Evolutionary conservation across 2,329 filamentous ascomycete species (phyloP), one percentile per base, ranked within the genome.

Genomic region (Neocatenulostroma microsporum): DNA sequence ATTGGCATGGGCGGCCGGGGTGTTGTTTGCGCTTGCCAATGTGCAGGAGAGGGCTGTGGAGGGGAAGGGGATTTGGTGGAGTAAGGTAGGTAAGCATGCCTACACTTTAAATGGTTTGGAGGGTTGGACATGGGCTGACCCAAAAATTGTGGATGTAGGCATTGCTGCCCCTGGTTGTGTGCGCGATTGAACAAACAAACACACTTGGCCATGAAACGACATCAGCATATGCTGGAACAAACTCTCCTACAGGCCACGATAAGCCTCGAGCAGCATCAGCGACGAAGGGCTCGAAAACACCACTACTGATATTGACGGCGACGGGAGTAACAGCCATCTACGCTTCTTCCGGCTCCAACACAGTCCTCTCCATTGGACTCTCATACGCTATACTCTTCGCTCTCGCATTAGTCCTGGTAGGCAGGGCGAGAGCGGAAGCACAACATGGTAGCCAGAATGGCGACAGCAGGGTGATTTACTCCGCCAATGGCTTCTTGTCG

Each of bases 41-140:
- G 53, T 69, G 24, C 68, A 66, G 53, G 64, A 68, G 43, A 48
- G 65, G 36, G 61, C 63, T n/a, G 58, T 60, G 44, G 62, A 66
- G 42, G 60, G 58, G 34, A 54, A 60, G 41, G 62, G 60, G 26
- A 58, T 66, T n/a, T 62, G 63, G 59, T 62, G 62, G 55, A 62
- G 61, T 15, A 67, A 69, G 62, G 67, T 68, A n/a, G n/a, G n/a
- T n/a, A n/a, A n/a, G n/a, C n/a, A n/a, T n/a, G n/a, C n/a, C n/a
- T n/a, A n/a, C n/a, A n/a, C n/a, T n/a, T n/a, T n/a, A n/a, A n/a
- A n/a, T n/a, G n/a, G n/a, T n/a, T n/a, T n/a, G n/a, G n/a, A n/a
- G n/a, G n/a, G n/a, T n/a, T n/a, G n/a, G n/a, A n/a, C n/a, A n/a
- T n/a, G n/a, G n/a, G n/a, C n/a, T n/a, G n/a, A n/a, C n/a, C n/a